Base-by-base conservation (phyloP, 2,329 filamentous ascomycete species). In the Davidsoniella australis region DNA sequence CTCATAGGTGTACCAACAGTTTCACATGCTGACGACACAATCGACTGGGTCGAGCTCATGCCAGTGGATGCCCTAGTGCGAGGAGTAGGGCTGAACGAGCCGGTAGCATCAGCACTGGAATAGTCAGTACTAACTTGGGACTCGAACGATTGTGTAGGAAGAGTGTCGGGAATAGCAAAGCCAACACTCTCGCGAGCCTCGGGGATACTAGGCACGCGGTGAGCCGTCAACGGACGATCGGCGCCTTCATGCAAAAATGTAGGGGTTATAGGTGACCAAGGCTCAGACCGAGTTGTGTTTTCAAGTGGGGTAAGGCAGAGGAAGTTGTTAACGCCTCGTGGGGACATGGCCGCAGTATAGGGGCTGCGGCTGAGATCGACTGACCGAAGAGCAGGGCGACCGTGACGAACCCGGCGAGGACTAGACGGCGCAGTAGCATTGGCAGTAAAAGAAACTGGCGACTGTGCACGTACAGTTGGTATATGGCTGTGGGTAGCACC, bases 1-100 rank as follows among this genome's bases (percentile, higher is more conserved):
- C 72, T 76, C 23, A 75, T 57, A 1, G 73, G 72, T 0, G 72
- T 74, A 7, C 64, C 67, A 4, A 71, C 58, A 2, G 61, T 60
- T n/a, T 41, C 61, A 14, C 66, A 69, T 45, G 72, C 66, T 0
- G 73, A 77, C 5, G 48, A 45, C 3, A 26, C 43, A 2, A 67
- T 66, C 1, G 72, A 69, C 56, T 71, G 71, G 0, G 71, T 70
- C 3, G 72, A 76, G 40, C 69, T 66, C 8, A 63, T 29, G 36
- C 50, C 50, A 24, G 50, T 52, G 1, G 47, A 52, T 5, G 50
- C 50, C 8, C 50, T 41, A 5, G 47, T 52, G 9, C 48, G 48
- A 29, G 48, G 29, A 3, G 38, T 42, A 18, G 33, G 17, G 36
- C 14, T 40, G 18, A 26, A 26, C 10, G 9, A 20, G 17, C 26